Conservation (phyloP, 164 flowering plant species). For the Santalum album region DNA sequence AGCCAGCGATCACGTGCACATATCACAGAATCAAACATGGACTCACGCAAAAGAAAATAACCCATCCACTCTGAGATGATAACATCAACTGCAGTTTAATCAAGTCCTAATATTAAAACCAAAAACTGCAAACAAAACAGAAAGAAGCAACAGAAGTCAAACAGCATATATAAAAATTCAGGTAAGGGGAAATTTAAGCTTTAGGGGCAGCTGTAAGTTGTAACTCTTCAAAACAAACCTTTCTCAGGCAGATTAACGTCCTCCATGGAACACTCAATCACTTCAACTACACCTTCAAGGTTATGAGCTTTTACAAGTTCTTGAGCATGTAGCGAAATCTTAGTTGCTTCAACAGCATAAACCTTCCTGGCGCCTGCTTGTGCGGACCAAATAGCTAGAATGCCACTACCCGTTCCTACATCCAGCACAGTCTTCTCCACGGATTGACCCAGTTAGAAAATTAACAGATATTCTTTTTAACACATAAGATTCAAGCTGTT, state of each 20-base stretch:
- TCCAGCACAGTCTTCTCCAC: constrained; percentile 72
- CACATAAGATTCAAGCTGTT: neutral
- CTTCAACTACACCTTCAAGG: constrained; percentile 68
- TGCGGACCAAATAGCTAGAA: constrained; percentile 96
- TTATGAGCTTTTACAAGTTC: constrained; percentile 70
- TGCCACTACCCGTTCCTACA: constrained; percentile 99
- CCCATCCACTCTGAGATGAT: constrained; percentile 99
- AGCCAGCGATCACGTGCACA: constrained; percentile 97
- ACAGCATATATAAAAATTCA: too few species aligned
- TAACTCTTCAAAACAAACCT: constrained; percentile 38
- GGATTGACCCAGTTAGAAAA: constrained; percentile 14
- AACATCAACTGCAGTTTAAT: constrained; percentile 64
- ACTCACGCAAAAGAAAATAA: constrained; percentile 91
- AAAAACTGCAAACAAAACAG: neutral
- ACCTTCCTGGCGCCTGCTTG: constrained; percentile 97
- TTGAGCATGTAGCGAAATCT: constrained; percentile 87
- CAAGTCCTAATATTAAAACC: constrained; percentile 5
- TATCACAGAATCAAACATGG: constrained; percentile 98
- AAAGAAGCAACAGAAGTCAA: neutral
- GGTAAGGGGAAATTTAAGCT: neutral
- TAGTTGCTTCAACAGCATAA: constrained; percentile 97
- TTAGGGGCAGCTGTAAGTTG: neutral
- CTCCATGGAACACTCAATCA: constrained; percentile 90
- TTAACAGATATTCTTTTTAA: neutral
- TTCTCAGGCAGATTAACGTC: constrained; percentile 81